phyloP scores from a whole-genome alignment of 768 basidiomycete genomes.

The Rhizopogon rudus region DNA sequence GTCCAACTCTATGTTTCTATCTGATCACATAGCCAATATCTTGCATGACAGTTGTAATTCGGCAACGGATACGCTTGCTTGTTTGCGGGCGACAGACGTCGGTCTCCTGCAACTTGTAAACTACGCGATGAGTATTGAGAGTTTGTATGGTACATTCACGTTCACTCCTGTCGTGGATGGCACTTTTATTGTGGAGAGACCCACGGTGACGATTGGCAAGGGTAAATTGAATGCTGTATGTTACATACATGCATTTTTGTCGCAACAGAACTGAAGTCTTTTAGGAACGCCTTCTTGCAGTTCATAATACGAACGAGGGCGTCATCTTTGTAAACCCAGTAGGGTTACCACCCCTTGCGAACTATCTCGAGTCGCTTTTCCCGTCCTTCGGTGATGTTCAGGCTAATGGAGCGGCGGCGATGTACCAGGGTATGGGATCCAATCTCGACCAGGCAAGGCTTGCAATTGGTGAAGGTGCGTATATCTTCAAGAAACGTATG shows the following conservation, averaged over 20 bases:
- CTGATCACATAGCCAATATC: neutral
- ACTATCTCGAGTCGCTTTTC: conserved; percentile 35
- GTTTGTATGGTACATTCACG: conserved; percentile 26
- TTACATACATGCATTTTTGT: neutral
- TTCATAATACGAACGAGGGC: conserved; percentile 36
- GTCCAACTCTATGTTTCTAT: neutral
- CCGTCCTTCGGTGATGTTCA: conserved; percentile 28
- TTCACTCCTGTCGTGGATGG: conserved; percentile 34
- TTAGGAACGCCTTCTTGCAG: conserved; percentile 27
- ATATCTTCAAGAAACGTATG: neutral
- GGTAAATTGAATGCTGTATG: conserved; percentile 29
- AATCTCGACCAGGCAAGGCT: conserved; percentile 28
- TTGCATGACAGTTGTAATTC: conserved; percentile 16
- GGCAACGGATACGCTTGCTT: conserved; percentile 19
- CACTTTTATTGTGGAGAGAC: conserved; percentile 27
- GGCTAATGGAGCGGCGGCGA: conserved; percentile 14
- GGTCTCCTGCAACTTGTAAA: conserved; percentile 21
- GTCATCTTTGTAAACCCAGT: conserved; percentile 29
- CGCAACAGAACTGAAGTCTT: neutral
- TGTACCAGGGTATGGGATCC: conserved; percentile 28
- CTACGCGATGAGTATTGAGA: conserved; percentile 14
- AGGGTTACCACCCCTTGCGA: conserved; percentile 1
- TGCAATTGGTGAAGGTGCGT: conserved; percentile 37
- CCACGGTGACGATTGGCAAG: conserved; percentile 22
- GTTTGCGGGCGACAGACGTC: conserved; percentile 18